Evolutionary conservation across 768 basidiomycete species (phyloP).

Genomic region (Filobasidium wieringae): DNA sequence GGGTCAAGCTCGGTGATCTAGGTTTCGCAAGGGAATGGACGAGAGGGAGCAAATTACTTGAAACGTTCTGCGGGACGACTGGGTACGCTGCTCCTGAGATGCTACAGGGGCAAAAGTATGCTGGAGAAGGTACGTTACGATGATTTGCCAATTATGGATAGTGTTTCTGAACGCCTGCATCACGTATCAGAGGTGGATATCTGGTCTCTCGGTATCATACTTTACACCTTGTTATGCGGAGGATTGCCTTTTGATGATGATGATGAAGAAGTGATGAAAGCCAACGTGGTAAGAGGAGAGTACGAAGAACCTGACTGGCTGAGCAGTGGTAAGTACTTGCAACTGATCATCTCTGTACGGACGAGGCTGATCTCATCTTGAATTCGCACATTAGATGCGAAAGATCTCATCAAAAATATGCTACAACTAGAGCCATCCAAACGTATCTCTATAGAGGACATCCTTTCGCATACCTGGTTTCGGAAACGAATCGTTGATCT

Average conservation of each 20-base stretch:
- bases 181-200: constrained; percentile 69
- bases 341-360: not conserved
- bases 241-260: constrained; percentile 85
- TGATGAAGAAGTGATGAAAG: constrained; percentile 60
- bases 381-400: constrained; percentile 52
- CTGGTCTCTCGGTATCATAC: constrained; percentile 87
- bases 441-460: constrained; percentile 69
- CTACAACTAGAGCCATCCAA: constrained; percentile 64
- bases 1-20: constrained; percentile 87
- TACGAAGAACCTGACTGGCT: constrained; percentile 92
- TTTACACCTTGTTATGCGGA: constrained; percentile 79
- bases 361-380: not conserved
- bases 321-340: constrained; percentile 52
- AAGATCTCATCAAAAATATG: constrained; percentile 65
- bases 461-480: constrained; percentile 81
- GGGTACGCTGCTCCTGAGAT: constrained; percentile 80
- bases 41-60: constrained; percentile 49
- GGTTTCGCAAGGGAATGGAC: constrained; percentile 78
- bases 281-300: constrained; percentile 67
- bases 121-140: constrained; percentile 58
- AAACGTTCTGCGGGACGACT: constrained; percentile 91
- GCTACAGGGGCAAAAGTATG: constrained; percentile 73
- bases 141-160: not conserved
- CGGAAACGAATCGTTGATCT: constrained; percentile 25
- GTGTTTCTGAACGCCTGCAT: not conserved